Conservation (phyloP, 495 filamentous ascomycete genomes). For the Podospora tetraspora region DNA sequence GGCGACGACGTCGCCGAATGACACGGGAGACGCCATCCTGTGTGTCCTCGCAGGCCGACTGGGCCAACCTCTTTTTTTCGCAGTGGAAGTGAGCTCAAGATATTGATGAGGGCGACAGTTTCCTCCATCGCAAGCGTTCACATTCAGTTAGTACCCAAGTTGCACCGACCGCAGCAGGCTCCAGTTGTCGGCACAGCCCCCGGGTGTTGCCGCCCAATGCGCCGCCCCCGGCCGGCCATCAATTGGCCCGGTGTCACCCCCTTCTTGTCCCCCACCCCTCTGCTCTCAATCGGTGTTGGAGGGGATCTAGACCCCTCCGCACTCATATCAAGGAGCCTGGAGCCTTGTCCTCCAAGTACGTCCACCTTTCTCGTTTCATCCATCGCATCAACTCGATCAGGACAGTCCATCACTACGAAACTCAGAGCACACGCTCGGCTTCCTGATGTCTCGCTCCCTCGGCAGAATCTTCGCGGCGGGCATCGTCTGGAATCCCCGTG, state of each 20-base stretch:
- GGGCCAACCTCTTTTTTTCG: not conserved
- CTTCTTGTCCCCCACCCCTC: not conserved
- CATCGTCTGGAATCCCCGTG: constrained; percentile 13
- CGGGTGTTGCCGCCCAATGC: not conserved
- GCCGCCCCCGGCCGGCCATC: not conserved
- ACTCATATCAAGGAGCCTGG: not conserved
- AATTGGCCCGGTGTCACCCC: not conserved
- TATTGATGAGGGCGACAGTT: not conserved
- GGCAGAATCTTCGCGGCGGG: constrained; percentile 6
- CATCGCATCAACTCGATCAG: not conserved
- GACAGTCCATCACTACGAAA: not conserved
- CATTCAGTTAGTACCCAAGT: not conserved
- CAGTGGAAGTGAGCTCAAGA: not conserved
- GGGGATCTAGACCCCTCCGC: not conserved
- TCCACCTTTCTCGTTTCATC: not conserved
- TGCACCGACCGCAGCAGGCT: not conserved
- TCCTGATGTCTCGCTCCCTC: not conserved
- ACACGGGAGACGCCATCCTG: constrained; percentile 18
- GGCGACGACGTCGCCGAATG: constrained; percentile 16
- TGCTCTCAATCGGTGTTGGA: not conserved
- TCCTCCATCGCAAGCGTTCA: not conserved
- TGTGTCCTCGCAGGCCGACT: not conserved
- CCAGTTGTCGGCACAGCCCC: not conserved
- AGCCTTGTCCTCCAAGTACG: not conserved
- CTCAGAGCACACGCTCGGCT: not conserved